Percentiles rank a stretch among this genome's conserved stretches.
Evolutionary conservation across 305 asterid species (phyloP).

Genomic region (Coffea humblotiana): DNA sequence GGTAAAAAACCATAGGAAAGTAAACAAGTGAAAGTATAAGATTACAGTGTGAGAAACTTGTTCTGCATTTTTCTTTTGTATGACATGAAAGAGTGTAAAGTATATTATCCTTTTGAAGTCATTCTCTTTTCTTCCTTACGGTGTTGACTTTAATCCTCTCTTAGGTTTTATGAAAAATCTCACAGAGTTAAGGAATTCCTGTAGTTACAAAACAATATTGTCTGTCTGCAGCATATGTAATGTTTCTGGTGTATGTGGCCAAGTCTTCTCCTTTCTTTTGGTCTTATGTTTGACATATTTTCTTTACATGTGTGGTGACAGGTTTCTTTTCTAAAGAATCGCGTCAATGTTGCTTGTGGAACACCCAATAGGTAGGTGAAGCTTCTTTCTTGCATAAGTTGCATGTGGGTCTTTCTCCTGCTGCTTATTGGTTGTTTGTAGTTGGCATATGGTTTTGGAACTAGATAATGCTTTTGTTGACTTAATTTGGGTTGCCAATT

Average conservation of each 20-base stretch:
- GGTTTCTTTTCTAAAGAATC: constrained; percentile 66
- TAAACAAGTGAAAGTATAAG: background rate
- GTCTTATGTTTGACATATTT: constrained; percentile 16
- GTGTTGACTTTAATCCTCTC: constrained; percentile 3
- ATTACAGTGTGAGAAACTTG: background rate
- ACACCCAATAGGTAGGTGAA: constrained; percentile 79
- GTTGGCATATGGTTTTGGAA: background rate
- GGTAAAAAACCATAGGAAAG: background rate
- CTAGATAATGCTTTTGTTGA: background rate
- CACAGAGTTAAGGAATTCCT: background rate
- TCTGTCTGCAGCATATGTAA: background rate
- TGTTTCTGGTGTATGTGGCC: background rate
- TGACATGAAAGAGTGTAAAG: background rate
- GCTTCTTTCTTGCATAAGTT: constrained; percentile 17
- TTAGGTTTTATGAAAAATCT: background rate
- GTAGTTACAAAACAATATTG: background rate
- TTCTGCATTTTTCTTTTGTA: background rate
- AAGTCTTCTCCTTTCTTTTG: background rate
- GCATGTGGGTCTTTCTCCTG: background rate
- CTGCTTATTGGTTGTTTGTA: background rate
- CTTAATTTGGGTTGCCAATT: background rate
- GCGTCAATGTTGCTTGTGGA: constrained; percentile 89
- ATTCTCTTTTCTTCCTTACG: background rate
- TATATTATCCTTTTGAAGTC: background rate
- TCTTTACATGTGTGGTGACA: constrained; percentile 32